Conservation (phyloP, 225 moss, liverwort and hornwort species). For the Antitrichia curtipendula region DNA sequence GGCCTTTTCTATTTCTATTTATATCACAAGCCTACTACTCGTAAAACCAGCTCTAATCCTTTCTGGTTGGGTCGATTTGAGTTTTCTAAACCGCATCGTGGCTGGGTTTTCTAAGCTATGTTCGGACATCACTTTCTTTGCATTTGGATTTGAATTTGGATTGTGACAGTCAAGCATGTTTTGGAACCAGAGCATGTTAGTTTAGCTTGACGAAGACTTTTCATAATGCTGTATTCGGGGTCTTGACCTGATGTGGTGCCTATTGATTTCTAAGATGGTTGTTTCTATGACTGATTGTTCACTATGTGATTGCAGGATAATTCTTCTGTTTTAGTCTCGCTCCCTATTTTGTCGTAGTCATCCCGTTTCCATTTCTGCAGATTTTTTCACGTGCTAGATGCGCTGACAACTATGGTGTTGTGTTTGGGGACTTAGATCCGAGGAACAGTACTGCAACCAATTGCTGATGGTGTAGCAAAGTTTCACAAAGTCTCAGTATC, state of each 20-base stretch:
- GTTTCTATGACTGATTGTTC: neutral
- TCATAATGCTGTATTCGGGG: neutral
- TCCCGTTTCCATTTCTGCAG: neutral
- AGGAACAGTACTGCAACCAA: slow-evolving; percentile 82
- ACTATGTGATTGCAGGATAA: neutral
- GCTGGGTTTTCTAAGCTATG: neutral
- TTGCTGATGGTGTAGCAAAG: slow-evolving; percentile 83
- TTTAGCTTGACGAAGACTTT: neutral
- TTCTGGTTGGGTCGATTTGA: neutral
- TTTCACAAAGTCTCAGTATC: slow-evolving; percentile 90
- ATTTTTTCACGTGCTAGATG: neutral
- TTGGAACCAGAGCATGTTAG: neutral
- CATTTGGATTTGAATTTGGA: neutral
- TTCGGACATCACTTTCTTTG: neutral
- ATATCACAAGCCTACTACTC: neutral
- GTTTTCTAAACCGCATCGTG: neutral
- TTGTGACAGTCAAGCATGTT: neutral
- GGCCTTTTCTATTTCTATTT: neutral
- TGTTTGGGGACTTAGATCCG: slow-evolving; percentile 42
- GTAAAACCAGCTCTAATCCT: neutral
- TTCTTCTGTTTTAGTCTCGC: neutral
- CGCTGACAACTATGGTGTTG: neutral
- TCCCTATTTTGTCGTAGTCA: neutral
- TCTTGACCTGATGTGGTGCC: neutral
- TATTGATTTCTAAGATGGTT: neutral